Base-by-base conservation (phyloP, 495 filamentous ascomycete species). In the Podospora bellae-mahoneyi region DNA sequence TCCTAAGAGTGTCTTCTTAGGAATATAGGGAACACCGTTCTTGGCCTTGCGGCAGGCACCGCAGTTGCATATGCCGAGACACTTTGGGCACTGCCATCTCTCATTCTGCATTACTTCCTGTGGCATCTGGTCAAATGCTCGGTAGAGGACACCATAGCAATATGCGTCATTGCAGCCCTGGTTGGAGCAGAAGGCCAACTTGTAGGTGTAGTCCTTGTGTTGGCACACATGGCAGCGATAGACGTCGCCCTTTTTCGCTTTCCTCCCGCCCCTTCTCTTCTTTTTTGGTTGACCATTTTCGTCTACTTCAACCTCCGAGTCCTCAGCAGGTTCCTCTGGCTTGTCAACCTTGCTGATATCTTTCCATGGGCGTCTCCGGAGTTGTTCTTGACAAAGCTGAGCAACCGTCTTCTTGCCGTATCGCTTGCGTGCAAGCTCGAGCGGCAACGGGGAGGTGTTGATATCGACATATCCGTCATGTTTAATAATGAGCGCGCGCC, bases 71-170 rank as follows among this genome's bases (percentile, higher is more conserved):
- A 91, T 89, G 34, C 88, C 86, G 6, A 84, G 83, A 73, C 95
- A 99, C 66, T 88, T 92, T 0, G 95, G 95, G 71, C 95, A 99
- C 72, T 88, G 82, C 94, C 94, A 99, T 55, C 87, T 78, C 65
- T 87, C 84, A 39, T 90, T 84, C 72, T 93, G 88, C 89, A 97
- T 90, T 0, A 90, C 84, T 10, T 85, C 80, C 72, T 90, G 86
- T 0, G 95, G 95, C 82, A 90, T 88, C 69, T 92, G 83, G 75
- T 97, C 94, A 73, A 96, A 97, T 5, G 91, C 93, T 44, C 95
- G 84, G 77, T 90, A 98, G 0, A 99, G 81, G 48, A 86, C 90
- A 18, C 95, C 94, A 75, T 92, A 98, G 77, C 95, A 96, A 72
- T 94, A 98, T 3, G 85, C 83, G 16, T 87, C 80, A 7, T 82